Evolutionary conservation across 129 eudicot genomes (phyloP), one percentile per base, ranked within the genome.

Genomic region (Arctium lappa): DNA sequence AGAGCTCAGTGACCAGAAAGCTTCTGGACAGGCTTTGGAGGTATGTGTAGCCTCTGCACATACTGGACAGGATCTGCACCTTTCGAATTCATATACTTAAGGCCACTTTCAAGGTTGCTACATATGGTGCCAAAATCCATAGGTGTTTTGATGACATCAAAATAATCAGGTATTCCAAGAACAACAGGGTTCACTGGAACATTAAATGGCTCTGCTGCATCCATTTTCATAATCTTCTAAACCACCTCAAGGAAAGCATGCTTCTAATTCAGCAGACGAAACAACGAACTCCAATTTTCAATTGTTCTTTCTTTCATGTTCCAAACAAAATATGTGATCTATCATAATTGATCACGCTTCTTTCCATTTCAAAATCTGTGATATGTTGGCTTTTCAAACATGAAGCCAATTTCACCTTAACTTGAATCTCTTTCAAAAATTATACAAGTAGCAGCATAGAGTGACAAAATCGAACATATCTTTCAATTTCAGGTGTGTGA

Each of bases 91-190:
- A 80, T 88, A 90, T 94, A 94, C 89, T 92, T 94, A 5, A 80
- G 18, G 78, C 98, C 98, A 73, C 68, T 94, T 85, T 94, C 98
- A 79, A 94, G 96, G 85, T 91, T 94, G 83, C 83, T 89, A 77
- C 94, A 89, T 79, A 94, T 86, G 68, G 97, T 94, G 11, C 98
- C 98, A 18, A 94, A 94, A 87, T 94, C 98, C 98, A 94, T 94
- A 8, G 98, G 98, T 71, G 96, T 94, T 82, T 92, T 89, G 79
- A 94, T 94, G 82, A 94, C 96, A 84, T 92, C 98, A 89, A 91
- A 92, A 82, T 94, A 94, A 74, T 92, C 98, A 16, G 99, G 99
- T 87, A 95, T 93, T 68, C 98, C 98, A 36, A 94, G 92, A 53
- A 94, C 97, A 87, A 91, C 87, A 68, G 99, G 97, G 88, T 95